Evolutionary conservation across 495 filamentous ascomycete species (phyloP), one percentile per base, ranked within the genome.

Genomic region (Halenospora varia): DNA sequence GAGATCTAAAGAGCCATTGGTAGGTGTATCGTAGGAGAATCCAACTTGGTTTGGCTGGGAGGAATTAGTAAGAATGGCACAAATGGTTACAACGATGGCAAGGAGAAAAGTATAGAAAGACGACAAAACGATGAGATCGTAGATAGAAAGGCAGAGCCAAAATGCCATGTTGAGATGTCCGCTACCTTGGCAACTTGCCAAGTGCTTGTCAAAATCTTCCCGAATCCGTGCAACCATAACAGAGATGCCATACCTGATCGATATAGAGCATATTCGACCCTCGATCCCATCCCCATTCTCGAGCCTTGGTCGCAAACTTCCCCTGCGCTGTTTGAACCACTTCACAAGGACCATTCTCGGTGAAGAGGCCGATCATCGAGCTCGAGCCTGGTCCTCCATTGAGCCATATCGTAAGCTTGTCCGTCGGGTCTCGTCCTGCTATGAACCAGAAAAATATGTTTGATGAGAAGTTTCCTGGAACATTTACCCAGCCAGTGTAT

Each of bases 371-470:
- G 55, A 88, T 82, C 70, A 88, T 74, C 13, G 84, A 88, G 58
- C 74, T 77, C 22, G 85, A 76, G 45, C 75, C 85, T 10, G 85
- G 83, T 10, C 85, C 85, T 59, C 85, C 85, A 71, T 85, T 86
- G 63, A 88, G 73, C 84, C 83, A 89, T 66, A 89, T 82, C 1
- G 83, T 82, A 24, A 88, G 70, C 20, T 82, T 80, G 2, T 80
- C 77, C 39, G 82, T 81, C 47, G 82, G 77, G 25, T 83, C 74
- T 25, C 84, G 74, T 0, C 83, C 82, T 60, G 83, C 86, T 57
- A 90, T 80, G 63, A 88, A 90, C 87, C 86, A 89, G 70, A 89
- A 89, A 63, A 88, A 89, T n/a, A 80, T 88, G 66, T 89, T 88
- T 53, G 86, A 85, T 19, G 83, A 76, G 63, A 85, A 88, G 18